Conservation (phyloP, 2,329 filamentous ascomycete species). For the Pseudogymnoascus sp. region DNA sequence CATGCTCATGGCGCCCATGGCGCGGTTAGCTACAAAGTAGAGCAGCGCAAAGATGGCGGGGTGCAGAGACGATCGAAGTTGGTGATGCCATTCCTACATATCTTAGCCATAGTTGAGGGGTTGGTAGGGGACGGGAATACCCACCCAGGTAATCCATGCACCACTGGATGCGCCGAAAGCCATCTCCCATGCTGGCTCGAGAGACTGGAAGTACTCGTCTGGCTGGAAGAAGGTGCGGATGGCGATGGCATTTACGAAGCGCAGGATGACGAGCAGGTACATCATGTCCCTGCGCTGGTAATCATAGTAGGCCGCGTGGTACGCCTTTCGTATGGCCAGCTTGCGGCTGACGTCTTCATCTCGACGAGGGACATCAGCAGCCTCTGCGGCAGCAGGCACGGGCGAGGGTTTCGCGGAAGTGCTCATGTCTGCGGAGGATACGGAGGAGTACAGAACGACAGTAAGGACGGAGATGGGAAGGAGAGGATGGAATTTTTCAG, state of each 20-base stretch:
- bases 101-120: constrained; percentile 4
- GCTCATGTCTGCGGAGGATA: not conserved
- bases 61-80: constrained; percentile 82
- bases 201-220: constrained; percentile 92
- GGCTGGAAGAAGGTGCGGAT: constrained; percentile 93
- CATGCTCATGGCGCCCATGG: constrained; percentile 47
- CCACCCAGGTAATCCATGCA: constrained; percentile 94
- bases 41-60: constrained; percentile 74
- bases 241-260: constrained; percentile 69
- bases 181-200: constrained; percentile 88
- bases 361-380: not conserved
- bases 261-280: constrained; percentile 50
- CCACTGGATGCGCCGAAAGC: constrained; percentile 70
- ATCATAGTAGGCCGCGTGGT: not conserved
- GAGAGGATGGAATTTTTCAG: not conserved
- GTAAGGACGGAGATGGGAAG: not conserved
- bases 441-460: not conserved
- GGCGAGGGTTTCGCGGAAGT: not conserved
- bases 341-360: not conserved
- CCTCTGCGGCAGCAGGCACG: not conserved
- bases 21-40: constrained; percentile 54
- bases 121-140: constrained; percentile 23
- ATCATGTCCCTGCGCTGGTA: constrained; percentile 18
- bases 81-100: constrained; percentile 79
- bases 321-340: not conserved